Evolutionary conservation across 2,329 filamentous ascomycete species (phyloP), one percentile per base, ranked within the genome.

Genomic region (Teratosphaeria nubilosa): DNA sequence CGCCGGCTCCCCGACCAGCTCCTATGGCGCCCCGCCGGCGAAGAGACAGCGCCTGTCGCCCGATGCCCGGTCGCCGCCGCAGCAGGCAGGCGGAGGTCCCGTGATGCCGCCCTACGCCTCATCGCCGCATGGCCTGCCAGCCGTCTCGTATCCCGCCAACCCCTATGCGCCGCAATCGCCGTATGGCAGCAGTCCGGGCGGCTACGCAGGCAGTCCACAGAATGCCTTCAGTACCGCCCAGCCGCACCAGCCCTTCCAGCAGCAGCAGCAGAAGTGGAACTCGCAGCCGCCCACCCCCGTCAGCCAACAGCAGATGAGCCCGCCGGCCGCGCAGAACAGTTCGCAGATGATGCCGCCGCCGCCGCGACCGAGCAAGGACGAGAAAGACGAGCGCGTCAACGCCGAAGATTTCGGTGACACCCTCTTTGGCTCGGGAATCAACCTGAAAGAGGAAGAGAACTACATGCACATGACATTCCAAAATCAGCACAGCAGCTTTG

Each of bases 361-460:
- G n/a, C 82, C 82, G 59, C 76, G 81, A 48, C 83, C 83, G 13
- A 75, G 66, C 34, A 73, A 82, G 73, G 70, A 78, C 57, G 76
- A 78, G 54, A 78, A 77, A 59, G 86, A 87, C 58, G 78, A 79
- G 63, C 81, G 84, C 51, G 79, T 81, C 27, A 75, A 77, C 53
- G 73, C 78, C 13, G 90, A 91, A 66, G 90, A 95, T 67, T 81
- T 91, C 52, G 89, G 87, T 63, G 91, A 96, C 74, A 88, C 91
- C 55, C 75, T 96, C 57, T 86, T 86, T 20, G 89, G 88, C 20
- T 92, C 90, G 16, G 91, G 90, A 54, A 90, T 96, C 62, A 89
- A 96, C 75, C 75, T 96, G 53, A 85, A 87, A 59, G 90, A 90
- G 63, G 91, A 96, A 72, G 90, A 95, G 68, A 88, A 91, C 65